Base-by-base conservation (phyloP, 2,329 filamentous ascomycete species). In the Pleochaeta shiraiana region DNA sequence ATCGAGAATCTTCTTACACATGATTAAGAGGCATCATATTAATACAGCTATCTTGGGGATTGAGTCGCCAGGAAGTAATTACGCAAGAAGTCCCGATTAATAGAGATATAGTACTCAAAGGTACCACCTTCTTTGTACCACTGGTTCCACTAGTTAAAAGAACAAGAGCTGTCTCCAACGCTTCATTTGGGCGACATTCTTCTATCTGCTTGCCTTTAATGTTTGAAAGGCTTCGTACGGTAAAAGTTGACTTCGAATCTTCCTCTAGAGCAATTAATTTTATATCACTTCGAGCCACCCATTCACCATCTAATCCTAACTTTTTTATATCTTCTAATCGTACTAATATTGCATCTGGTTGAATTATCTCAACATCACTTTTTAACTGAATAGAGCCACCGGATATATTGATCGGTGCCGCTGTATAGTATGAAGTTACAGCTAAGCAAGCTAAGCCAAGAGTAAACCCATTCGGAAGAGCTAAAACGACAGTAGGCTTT, bases 11-110 rank as follows among this genome's bases (percentile, higher is more conserved):
- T 26, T 45, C 60, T 62, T 62, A 62, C 60, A 81, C 74, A 70
- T 82, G 80, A 70, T 81, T 80, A 5, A 83, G 71, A 0, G 80
- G 80, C 80, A 83, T 83, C 77, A 82, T 81, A 68, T 83, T 82
- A 28, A 82, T 70, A 69, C 80, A 83, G 0, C 77, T 74, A 67
- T 82, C 80, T 0, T 71, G 69, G 1, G 73, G 68, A 0, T 71
- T 75, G 21, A 83, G 69, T 1, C 76, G 77, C 78, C 79, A 82
- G 0, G 79, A 81, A 21, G 79, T 76, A 31, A 81, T 77, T 4
- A 81, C 79, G 65, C 78, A 79, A 1, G 76, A 74, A 3, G 80
- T 76, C 1, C 80, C 79, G 7, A 75, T 73, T 9, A 82, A 71
- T 63, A 82, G 76, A 2, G 78, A 77, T 65, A 79, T 77, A 0